Evolutionary conservation across 2,329 filamentous ascomycete genomes (phyloP), one percentile per base, ranked within the genome.

Genomic region (Orbilia javanica): DNA sequence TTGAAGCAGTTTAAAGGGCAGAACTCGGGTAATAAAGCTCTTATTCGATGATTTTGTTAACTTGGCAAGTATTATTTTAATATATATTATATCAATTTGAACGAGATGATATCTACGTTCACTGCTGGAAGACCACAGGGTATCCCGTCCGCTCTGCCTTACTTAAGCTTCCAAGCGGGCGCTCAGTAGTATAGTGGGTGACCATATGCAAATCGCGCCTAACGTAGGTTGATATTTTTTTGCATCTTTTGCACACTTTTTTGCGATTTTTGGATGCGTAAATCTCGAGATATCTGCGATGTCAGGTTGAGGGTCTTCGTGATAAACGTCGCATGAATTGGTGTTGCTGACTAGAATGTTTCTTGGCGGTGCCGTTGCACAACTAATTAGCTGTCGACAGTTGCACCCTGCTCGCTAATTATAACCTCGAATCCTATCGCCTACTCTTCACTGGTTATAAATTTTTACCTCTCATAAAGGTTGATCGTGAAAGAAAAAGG

Each of bases 131-230:
- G 63, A 62, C 18, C 20, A 75, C 31, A 60, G 62, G 63, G 71
- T 64, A 75, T 75, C 71, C 71, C 71, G 71, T 75, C 63, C 63
- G 71, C 71, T 75, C 71, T 75, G 71, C 71, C 63, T 63, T 77
- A 72, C 50, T 60, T 55, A 77, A 72, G 72, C 77, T 44, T 68
- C 52, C 11, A 63, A 77, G 50, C 77, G 77, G 66, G 60, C 55
- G 46, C 44, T 42, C 63, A 79, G 78, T 79, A 79, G 48, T 76
- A 62, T 68, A 50, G 78, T 78, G 66, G 64, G 78, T 79, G 73
- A 79, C 67, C 50, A 79, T 52, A 57, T 64, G 78, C 48, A 73
- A 79, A 79, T 79, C 69, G 46, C 50, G 50, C 44, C 63, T 75
- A 42, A 64, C 53, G 72, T 44, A 72, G 62, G 31, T 64, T 31